Percentiles rank a stretch among this genome's conserved stretches.
phyloP scores from a whole-genome alignment of 78 protist genomes.

The Dictyostelium firmibasis region DNA sequence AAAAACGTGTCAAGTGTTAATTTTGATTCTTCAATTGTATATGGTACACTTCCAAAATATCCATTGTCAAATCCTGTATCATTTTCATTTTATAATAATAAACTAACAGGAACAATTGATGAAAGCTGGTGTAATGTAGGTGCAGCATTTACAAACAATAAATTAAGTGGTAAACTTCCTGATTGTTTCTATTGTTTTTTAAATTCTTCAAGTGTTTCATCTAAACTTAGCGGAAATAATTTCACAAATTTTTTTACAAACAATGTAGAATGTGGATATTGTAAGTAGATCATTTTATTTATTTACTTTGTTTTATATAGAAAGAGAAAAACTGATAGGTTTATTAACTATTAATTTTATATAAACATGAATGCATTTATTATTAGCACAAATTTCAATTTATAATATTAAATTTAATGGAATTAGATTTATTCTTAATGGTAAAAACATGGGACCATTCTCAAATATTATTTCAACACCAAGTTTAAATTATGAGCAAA shows the following conservation, averaged over 20 bases:
- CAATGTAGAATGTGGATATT: neutral
- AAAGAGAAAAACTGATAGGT: too few species aligned
- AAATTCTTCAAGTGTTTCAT: neutral
- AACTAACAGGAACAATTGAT: neutral
- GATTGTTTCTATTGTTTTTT: neutral
- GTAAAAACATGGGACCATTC: neutral
- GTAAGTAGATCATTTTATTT: too few species aligned
- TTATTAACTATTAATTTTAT: too few species aligned
- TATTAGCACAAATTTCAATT: neutral
- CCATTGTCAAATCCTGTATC: too few species aligned
- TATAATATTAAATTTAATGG: neutral
- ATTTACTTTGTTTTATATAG: too few species aligned
- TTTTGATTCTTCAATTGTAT: neutral
- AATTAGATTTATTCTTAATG: neutral
- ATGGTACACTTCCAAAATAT: neutral
- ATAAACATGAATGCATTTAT: too few species aligned
- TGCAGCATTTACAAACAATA: neutral
- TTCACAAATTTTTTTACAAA: neutral
- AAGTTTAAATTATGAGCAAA: too few species aligned
- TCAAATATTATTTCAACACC: neutral
- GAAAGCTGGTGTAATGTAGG: neutral
- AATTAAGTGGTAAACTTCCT: neutral
- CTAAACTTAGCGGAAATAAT: neutral
- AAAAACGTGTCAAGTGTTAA: too few species aligned
- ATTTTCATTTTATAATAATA: neutral